Evolutionary conservation across 2,329 filamentous ascomycete species (phyloP).

Genomic region (Ascochyta fabae): DNA sequence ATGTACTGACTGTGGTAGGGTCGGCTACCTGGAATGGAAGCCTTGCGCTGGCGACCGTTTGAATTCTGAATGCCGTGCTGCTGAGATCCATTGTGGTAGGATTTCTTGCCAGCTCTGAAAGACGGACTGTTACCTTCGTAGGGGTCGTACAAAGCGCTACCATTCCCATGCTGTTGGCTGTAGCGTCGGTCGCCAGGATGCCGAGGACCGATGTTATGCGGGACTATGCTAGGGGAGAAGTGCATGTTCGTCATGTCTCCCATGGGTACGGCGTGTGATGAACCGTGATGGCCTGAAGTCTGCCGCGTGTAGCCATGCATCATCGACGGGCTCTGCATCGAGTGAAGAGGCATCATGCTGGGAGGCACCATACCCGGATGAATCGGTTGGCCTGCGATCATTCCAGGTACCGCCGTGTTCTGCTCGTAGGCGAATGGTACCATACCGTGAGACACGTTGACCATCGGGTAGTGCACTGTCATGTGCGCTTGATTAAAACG

Average conservation of each 20-base stretch:
- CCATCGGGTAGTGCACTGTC: conserved; percentile 20
- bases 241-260: conserved; percentile 41
- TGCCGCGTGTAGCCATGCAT: conserved; percentile 24
- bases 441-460: conserved; percentile 15
- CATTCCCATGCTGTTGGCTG: conserved; percentile 13
- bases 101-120: conserved; percentile 31
- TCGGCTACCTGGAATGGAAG: conserved; percentile 23
- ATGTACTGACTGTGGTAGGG: conserved; percentile 19
- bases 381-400: conserved; percentile 20
- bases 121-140: conserved; percentile 31
- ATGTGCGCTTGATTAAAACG: conserved; percentile 20
- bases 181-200: conserved; percentile 16
- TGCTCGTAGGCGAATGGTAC: conserved; percentile 23
- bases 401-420: conserved; percentile 13
- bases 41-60: conserved; percentile 28
- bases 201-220: conserved; percentile 19
- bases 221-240: conserved; percentile 15
- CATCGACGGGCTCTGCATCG: conserved; percentile 19
- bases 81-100: conserved; percentile 18
- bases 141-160: conserved; percentile 34
- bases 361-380: conserved; percentile 18
- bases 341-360: conserved; percentile 18
- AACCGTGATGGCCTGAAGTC: background rate
- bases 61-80: conserved; percentile 21
- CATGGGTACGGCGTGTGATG: conserved; percentile 24